Evolutionary conservation across 805 yeast genomes (phyloP).

Genomic region (Clavispora vitiphila): DNA sequence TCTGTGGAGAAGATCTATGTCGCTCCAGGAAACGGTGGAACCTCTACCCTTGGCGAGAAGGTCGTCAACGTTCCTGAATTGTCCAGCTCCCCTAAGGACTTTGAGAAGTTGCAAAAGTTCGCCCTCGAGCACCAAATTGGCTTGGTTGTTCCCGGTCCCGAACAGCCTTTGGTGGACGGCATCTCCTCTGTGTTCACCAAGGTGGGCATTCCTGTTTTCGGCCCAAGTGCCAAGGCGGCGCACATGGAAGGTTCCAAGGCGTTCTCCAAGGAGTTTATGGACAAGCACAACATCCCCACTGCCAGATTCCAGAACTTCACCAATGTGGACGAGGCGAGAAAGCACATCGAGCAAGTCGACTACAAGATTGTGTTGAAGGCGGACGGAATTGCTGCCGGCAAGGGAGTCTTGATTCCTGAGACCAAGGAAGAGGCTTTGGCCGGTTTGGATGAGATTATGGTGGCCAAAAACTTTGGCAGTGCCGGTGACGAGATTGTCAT

Average conservation of each 20-base stretch:
- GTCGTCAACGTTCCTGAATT: slow-evolving; percentile 64
- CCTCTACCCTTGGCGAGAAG: slow-evolving; percentile 47
- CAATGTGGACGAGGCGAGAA: slow-evolving; percentile 67
- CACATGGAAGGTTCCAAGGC: slow-evolving; percentile 96
- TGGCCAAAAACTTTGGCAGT: slow-evolving; percentile 77
- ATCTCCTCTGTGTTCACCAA: slow-evolving; percentile 64
- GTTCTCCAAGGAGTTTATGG: slow-evolving; percentile 91
- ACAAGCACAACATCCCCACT: slow-evolving; percentile 86
- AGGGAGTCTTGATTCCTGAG: slow-evolving; percentile 92
- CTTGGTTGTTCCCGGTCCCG: slow-evolving; percentile 97
- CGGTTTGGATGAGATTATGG: slow-evolving; percentile 86
- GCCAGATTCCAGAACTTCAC: slow-evolving; percentile 85
- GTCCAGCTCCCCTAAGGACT: slow-evolving; percentile 61
- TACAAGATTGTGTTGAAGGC: slow-evolving; percentile 91
- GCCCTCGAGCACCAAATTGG: slow-evolving; percentile 62
- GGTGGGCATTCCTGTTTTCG: slow-evolving; percentile 93
- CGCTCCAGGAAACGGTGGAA: slow-evolving; percentile 98
- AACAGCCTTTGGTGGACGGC: slow-evolving; percentile 96
- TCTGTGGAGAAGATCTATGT: slow-evolving; percentile 71
- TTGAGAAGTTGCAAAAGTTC: slow-evolving; percentile 64
- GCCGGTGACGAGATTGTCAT: slow-evolving; percentile 94
- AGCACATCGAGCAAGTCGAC: slow-evolving; percentile 58
- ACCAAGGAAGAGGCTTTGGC: slow-evolving; percentile 76
- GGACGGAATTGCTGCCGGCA: slow-evolving; percentile 97
- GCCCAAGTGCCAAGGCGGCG: slow-evolving; percentile 91